Evolutionary conservation across 1,284 basidiomycete species (phyloP).

Genomic region (Peniophora sp.): DNA sequence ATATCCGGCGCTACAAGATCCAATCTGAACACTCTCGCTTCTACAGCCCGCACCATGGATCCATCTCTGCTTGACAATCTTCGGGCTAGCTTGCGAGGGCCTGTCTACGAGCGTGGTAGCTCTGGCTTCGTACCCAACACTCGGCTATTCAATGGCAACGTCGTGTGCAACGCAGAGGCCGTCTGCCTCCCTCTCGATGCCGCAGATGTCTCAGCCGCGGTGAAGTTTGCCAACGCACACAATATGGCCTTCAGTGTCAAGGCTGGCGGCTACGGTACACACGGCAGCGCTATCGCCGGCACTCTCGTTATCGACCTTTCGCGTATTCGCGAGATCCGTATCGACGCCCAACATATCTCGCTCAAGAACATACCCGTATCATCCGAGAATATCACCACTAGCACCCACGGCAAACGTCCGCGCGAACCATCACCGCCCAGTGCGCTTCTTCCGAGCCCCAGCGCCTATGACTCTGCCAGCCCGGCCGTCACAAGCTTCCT

Average conservation of each 20-base stretch:
- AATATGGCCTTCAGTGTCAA: conserved; percentile 73
- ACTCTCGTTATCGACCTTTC: conserved; percentile 78
- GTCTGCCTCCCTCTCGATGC: conserved; percentile 67
- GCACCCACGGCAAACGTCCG: background rate
- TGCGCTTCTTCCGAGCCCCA: conserved; percentile 9
- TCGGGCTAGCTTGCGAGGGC: background rate
- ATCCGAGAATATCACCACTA: conserved; percentile 30
- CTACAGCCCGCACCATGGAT: too few relatives aligned
- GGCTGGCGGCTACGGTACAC: conserved; percentile 84
- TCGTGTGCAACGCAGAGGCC: conserved; percentile 47
- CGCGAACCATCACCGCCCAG: conserved; percentile 4
- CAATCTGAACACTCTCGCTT: too few relatives aligned
- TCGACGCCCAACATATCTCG: conserved; percentile 56
- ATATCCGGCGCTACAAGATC: too few relatives aligned
- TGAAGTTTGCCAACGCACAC: conserved; percentile 33
- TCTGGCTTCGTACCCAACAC: conserved; percentile 55
- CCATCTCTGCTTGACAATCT: background rate
- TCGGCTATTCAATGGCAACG: conserved; percentile 73
- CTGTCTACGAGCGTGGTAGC: background rate
- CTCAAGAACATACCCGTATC: conserved; percentile 41
- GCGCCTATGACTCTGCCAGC: conserved; percentile 48
- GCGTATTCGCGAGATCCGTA: conserved; percentile 56
- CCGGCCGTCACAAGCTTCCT: conserved; percentile 48
- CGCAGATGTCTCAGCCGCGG: conserved; percentile 31
- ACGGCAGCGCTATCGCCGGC: conserved; percentile 80